Conservation (phyloP, 805 yeast species). For the Barnettozyma pratensis region DNA sequence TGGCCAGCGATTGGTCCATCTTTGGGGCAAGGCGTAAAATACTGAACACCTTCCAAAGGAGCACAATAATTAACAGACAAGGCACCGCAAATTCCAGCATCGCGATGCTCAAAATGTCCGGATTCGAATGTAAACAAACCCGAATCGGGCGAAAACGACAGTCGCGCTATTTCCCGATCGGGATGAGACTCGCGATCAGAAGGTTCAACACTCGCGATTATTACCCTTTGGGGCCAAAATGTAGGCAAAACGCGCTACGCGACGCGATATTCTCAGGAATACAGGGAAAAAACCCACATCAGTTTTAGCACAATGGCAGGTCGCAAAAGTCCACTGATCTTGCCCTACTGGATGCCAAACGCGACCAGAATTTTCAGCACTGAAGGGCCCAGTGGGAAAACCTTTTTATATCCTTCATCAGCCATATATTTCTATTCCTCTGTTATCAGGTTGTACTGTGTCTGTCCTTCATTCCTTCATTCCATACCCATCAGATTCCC, state of each 20-base stretch:
- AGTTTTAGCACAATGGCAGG: too few relatives aligned
- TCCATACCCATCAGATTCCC: background rate
- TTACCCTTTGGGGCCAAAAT: background rate
- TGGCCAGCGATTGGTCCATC: too few relatives aligned
- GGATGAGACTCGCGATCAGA: background rate
- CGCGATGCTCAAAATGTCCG: background rate
- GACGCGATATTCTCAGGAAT: slow-evolving; percentile 1
- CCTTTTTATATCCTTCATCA: slow-evolving; percentile 3
- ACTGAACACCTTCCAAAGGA: background rate
- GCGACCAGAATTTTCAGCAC: background rate
- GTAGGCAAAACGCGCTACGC: slow-evolving; percentile 2
- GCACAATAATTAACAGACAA: background rate
- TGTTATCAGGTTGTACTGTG: too few relatives aligned
- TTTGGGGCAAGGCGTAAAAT: too few relatives aligned
- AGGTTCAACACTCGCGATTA: background rate
- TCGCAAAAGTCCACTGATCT: too few relatives aligned
- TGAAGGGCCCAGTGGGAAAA: background rate
- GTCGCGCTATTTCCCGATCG: background rate
- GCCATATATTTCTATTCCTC: background rate
- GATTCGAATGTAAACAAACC: background rate
- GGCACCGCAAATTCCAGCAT: background rate
- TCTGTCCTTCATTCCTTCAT: background rate
- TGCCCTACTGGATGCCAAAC: background rate
- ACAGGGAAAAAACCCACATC: background rate
- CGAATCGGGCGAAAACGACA: background rate